Evolutionary conservation across 148 eudicot genomes (phyloP), one percentile per base, ranked within the genome.

Genomic region (Arbutus unedo): DNA sequence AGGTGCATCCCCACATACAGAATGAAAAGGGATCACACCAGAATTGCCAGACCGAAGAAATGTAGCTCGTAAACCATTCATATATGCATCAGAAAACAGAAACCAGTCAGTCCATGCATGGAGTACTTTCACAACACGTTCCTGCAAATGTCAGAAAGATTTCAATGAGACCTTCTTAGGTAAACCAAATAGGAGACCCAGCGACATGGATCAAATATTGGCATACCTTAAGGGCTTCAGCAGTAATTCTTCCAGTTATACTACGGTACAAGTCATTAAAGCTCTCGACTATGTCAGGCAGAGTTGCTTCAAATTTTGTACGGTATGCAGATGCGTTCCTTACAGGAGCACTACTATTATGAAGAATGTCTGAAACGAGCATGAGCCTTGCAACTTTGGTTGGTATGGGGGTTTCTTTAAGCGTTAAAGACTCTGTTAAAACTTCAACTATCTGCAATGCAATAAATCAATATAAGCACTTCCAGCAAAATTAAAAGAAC

Each of bases 71-170:
- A 96, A 78, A 71, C 99, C 99, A 81, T 96, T 94, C 78, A 94
- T 94, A 84, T 93, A 96, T 64, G 95, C 95, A 85, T 96, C 99
- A 25, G 99, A 96, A 89, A 96, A 96, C 50, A 96, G 89, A 90
- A 96, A 96, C 99, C 99, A 96, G 85, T 96, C 99, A 49, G 99
- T 89, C 99, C 99, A 96, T 70, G 94, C 99, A 87, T 96, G 99
- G 84, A 94, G 98, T 77, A 96, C 99, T 87, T 96, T 96, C 84
- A 94, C 80, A 84, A 96, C 95, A 55, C 98, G 94, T 88, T 96
- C 99, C 99, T 96, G 90, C 51, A 77, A 59, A 81, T 45, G 62
- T 66, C 44, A 80, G 15, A 49, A 54, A 86, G 45, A 74, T 60
- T 56, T 47, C 48, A 64, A 43, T 25, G 15, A 21, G 8, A 31